Conservation (phyloP, 768 basidiomycete genomes). For the Tulasnella sp. region DNA sequence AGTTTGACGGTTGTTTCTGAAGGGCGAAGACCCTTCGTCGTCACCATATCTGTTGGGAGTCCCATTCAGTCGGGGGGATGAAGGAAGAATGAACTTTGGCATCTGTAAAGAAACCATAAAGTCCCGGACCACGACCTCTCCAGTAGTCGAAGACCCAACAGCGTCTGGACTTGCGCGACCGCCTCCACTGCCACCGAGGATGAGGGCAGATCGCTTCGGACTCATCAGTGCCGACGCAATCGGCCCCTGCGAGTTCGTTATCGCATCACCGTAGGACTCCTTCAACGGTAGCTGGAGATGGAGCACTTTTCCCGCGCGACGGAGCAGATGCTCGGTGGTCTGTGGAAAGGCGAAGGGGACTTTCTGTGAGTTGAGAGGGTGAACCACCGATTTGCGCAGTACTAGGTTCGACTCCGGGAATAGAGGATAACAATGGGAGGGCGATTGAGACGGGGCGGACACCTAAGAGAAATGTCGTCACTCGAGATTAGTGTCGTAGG, state of each 20-base stretch:
- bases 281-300: background rate
- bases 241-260: background rate
- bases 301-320: background rate
- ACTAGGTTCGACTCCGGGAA: background rate
- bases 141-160: background rate
- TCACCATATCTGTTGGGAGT: background rate
- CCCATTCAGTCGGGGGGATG: background rate
- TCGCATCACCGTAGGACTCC: conserved; percentile 7
- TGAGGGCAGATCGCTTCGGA: background rate
- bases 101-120: background rate
- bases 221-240: background rate
- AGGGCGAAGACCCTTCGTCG: background rate
- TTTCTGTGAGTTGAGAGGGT: conserved; percentile 1
- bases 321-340: background rate
- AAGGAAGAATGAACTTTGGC: background rate
- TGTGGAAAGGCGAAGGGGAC: conserved; percentile 2
- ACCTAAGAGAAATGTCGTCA: background rate
- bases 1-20: background rate
- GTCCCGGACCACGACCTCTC: conserved; percentile 6
- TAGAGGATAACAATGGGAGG: conserved; percentile 1
- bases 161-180: no score
- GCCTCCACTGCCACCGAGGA: no score
- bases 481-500: no score
- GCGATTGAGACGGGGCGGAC: background rate
- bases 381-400: background rate